Percentiles rank a stretch among this genome's conserved stretches.
Evolutionary conservation across 2,329 filamentous ascomycete genomes (phyloP).

Genomic region (Calycina herbarum): DNA sequence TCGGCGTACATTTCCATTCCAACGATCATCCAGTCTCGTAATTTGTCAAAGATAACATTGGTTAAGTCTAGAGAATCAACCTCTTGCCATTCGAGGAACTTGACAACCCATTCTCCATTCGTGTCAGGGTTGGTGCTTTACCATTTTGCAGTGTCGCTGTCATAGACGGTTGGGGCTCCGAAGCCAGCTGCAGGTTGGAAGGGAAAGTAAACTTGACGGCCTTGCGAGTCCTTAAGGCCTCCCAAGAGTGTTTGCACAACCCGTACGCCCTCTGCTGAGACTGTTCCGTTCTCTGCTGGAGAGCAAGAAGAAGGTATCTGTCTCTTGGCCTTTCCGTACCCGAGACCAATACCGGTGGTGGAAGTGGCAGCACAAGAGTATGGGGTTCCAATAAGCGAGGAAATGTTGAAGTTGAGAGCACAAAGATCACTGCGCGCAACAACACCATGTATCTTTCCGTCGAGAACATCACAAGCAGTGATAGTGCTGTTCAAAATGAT

Average conservation of each 20-base stretch:
- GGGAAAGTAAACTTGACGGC: constrained; percentile 40
- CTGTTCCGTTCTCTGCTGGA: constrained; percentile 25
- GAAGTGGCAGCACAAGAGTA: not conserved
- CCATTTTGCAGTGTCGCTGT: constrained; percentile 38
- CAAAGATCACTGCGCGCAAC: not conserved
- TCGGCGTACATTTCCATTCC: constrained; percentile 50
- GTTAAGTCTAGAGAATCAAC: constrained; percentile 47
- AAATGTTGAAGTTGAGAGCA: not conserved
- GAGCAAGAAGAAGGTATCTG: constrained; percentile 28
- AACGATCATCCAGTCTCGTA: constrained; percentile 52
- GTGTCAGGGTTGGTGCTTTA: constrained; percentile 38
- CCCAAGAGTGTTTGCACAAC: constrained; percentile 40
- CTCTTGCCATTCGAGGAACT: constrained; percentile 41
- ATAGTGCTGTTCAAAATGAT: not conserved
- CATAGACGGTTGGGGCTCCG: constrained; percentile 38
- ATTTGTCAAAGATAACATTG: constrained; percentile 55
- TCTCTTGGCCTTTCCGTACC: not conserved
- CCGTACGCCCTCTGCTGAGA: constrained; percentile 34
- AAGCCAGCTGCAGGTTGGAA: constrained; percentile 38
- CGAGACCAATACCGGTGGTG: not conserved
- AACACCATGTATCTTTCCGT: not conserved
- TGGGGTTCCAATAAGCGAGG: not conserved
- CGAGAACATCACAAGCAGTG: not conserved
- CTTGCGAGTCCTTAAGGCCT: constrained; percentile 39
- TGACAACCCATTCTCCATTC: constrained; percentile 34